These are phyloP conservation scores for Zoysia matrella DNA, from an alignment of 202 grass and related monocot genomes.

Conservation along the genomic window DNA sequence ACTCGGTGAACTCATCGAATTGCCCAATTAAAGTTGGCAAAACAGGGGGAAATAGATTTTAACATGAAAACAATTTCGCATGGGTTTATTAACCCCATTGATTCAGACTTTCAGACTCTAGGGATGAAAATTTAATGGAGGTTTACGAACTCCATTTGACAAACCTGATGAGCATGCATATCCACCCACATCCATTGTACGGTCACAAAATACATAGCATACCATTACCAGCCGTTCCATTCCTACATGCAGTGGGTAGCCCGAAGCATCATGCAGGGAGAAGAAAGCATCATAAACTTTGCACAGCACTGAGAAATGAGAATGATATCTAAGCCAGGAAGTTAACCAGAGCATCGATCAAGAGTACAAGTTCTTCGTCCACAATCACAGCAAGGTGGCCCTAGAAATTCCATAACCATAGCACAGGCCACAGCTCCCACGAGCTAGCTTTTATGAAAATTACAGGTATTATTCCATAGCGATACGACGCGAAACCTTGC, in stretches of 20 bases:
- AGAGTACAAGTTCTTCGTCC: slow-evolving; percentile 11
- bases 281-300: neutral
- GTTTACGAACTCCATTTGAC: neutral
- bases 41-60: neutral
- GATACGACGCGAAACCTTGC: slow-evolving; percentile 25
- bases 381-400: slow-evolving; percentile 38
- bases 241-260: neutral
- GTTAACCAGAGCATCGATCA: neutral
- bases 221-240: neutral
- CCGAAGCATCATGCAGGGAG: neutral
- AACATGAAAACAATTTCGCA: neutral
- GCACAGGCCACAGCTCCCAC: neutral
- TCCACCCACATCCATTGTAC: neutral
- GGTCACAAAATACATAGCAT: neutral
- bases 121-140: neutral
- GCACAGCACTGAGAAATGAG: too few relatives aligned
- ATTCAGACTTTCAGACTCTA: neutral
- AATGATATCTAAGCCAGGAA: neutral
- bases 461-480: slow-evolving; percentile 46
- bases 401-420: slow-evolving; percentile 25
- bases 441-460: slow-evolving; percentile 11
- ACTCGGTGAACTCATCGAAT: too few relatives aligned
- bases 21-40: neutral
- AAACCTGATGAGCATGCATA: neutral
- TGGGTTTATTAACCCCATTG: too few relatives aligned